A percentile compares a stretch with the other conserved stretches of the same genome.
These are phyloP conservation scores for Lecanicillium sp. DNA, from an alignment of 2,329 filamentous ascomycete genomes.

Conservation along the genomic window DNA sequence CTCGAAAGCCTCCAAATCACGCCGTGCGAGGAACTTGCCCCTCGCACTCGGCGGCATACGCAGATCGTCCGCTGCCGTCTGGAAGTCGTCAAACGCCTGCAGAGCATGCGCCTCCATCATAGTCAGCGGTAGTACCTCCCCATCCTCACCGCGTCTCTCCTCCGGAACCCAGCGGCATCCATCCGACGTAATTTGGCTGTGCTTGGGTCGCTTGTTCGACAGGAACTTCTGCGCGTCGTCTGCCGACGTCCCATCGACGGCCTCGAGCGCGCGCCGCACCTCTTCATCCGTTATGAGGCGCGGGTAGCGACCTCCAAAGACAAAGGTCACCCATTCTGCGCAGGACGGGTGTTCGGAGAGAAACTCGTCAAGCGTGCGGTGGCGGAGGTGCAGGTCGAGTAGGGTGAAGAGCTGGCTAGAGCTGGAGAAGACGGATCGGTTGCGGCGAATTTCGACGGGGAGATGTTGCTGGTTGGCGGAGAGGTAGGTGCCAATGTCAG, in stretches of 20 bases:
- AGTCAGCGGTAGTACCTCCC: not conserved
- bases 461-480: not conserved
- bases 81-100: not conserved
- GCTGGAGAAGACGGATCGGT: not conserved
- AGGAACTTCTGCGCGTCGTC: slow-evolving; percentile 15
- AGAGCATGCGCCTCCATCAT: not conserved
- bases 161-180: not conserved
- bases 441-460: not conserved
- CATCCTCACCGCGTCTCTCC: not conserved
- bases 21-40: not conserved
- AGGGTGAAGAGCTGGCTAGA: not conserved
- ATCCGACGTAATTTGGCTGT: not conserved
- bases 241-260: not conserved
- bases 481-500: not conserved
- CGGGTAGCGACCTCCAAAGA: slow-evolving; percentile 21
- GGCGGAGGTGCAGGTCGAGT: slow-evolving; percentile 16
- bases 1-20: not conserved
- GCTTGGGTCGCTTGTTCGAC: not conserved
- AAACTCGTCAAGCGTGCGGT: slow-evolving; percentile 18
- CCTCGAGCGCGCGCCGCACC: not conserved
- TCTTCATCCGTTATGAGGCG: slow-evolving; percentile 10
- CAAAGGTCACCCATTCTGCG: slow-evolving; percentile 11
- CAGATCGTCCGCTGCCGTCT: not conserved
- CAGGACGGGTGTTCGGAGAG: slow-evolving; percentile 16
- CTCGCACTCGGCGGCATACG: not conserved